phyloP scores from a whole-genome alignment of 1,284 basidiomycete genomes.

The Malassezia globosa region DNA sequence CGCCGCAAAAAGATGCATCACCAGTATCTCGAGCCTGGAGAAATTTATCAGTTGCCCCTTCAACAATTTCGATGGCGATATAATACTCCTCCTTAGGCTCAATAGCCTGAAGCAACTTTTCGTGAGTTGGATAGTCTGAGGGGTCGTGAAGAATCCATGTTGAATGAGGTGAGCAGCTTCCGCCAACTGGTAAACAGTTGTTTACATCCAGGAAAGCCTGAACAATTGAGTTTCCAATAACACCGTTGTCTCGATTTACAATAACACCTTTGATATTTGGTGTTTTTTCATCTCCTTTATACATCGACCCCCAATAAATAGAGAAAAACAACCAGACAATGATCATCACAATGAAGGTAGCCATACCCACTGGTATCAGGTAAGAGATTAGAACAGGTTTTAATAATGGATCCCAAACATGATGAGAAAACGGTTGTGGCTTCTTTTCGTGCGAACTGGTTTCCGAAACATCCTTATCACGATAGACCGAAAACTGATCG shows the following conservation, averaged over 20 bases:
- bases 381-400: neutral
- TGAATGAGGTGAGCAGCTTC: no score
- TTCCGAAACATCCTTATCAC: no score
- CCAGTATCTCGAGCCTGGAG: conserved; percentile 26
- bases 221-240: conserved; percentile 24
- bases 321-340: conserved; percentile 27
- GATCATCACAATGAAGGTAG: conserved; percentile 21
- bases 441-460: no score
- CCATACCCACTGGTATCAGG: conserved; percentile 13
- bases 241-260: conserved; percentile 30
- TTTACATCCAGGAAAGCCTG: conserved; percentile 25
- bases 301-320: conserved; percentile 42
- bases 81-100: conserved; percentile 19
- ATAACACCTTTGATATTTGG: conserved; percentile 29
- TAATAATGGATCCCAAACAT: conserved; percentile 5
- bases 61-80: conserved; percentile 25
- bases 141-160: conserved; percentile 27
- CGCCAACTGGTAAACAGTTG: conserved; percentile 2
- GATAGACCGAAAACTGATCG: no score
- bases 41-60: conserved; percentile 24
- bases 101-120: conserved; percentile 23
- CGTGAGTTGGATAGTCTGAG: conserved; percentile 18
- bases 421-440: conserved; percentile 4
- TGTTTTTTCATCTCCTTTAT: conserved; percentile 22
- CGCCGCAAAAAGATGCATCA: conserved; percentile 29